phyloP scores from a whole-genome alignment of 257 asterid species.

The Ilex asprella region DNA sequence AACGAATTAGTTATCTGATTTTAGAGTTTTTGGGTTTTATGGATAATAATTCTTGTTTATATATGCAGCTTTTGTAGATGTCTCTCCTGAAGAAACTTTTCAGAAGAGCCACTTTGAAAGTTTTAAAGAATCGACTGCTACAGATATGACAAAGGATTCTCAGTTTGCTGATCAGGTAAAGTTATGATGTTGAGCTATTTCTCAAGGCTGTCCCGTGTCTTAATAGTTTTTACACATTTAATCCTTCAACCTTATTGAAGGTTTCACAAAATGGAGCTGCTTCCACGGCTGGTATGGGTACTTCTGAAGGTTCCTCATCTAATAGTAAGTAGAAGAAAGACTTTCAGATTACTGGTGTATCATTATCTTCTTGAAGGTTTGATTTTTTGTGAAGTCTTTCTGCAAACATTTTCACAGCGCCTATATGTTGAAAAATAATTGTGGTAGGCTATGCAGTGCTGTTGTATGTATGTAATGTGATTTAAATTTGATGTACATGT shows the following conservation, averaged over 20 bases:
- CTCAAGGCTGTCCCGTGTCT: constrained; percentile 1
- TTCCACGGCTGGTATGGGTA: constrained; percentile 37
- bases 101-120: constrained; percentile 69
- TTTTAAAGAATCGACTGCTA: constrained; percentile 50
- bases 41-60: constrained; percentile 10
- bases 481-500: too few relatives aligned
- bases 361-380: not conserved
- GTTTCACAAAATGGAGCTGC: constrained; percentile 75
- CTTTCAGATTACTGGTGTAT: not conserved
- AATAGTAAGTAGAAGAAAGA: constrained; percentile 18
- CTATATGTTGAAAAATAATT: too few relatives aligned
- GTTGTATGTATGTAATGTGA: too few relatives aligned
- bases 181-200: constrained; percentile 4
- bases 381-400: too few relatives aligned
- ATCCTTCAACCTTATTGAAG: constrained; percentile 30
- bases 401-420: too few relatives aligned
- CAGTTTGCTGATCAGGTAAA: constrained; percentile 40
- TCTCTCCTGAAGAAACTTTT: constrained; percentile 82
- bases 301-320: constrained; percentile 50
- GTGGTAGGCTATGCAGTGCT: too few relatives aligned
- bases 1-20: not conserved
- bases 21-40: not conserved
- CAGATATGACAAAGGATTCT: constrained; percentile 29
- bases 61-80: constrained; percentile 83
- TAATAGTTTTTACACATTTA: constrained; percentile 9